These are phyloP conservation scores for Aspergillus pseudotamarii DNA, from an alignment of 2,329 filamentous ascomycete species.

Conservation along the genomic window DNA sequence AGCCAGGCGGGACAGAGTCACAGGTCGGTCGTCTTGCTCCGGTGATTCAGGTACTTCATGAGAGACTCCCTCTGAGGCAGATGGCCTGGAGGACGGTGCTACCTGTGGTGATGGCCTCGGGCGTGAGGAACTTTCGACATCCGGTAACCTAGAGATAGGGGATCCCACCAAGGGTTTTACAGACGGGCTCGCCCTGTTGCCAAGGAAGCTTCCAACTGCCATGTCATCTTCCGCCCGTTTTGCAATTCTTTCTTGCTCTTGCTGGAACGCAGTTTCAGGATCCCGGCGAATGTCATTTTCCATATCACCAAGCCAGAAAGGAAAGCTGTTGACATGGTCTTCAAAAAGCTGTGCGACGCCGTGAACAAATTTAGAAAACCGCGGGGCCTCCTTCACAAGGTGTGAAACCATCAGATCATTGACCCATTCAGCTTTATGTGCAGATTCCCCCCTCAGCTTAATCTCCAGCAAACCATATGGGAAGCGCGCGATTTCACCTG, in stretches of 20 bases:
- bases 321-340: slow-evolving; percentile 92
- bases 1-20: slow-evolving; percentile 62
- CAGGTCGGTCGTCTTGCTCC: slow-evolving; percentile 34
- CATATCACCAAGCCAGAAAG: slow-evolving; percentile 92
- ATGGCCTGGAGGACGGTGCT: slow-evolving; percentile 24
- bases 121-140: slow-evolving; percentile 27
- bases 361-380: slow-evolving; percentile 97
- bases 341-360: slow-evolving; percentile 91
- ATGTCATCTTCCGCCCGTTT: slow-evolving; percentile 83
- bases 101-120: slow-evolving; percentile 29
- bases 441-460: slow-evolving; percentile 65
- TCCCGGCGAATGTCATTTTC: slow-evolving; percentile 94
- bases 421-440: slow-evolving; percentile 79
- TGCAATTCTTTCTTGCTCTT: slow-evolving; percentile 82
- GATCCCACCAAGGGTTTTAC: slow-evolving; percentile 37
- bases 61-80: slow-evolving; percentile 46
- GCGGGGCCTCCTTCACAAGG: slow-evolving; percentile 82
- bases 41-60: slow-evolving; percentile 37
- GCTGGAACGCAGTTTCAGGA: slow-evolving; percentile 84
- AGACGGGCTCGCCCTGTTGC: slow-evolving; percentile 47
- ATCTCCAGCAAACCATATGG: slow-evolving; percentile 91
- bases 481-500: slow-evolving; percentile 88
- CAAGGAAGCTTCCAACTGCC: slow-evolving; percentile 85
- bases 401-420: slow-evolving; percentile 91
- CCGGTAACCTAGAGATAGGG: slow-evolving; percentile 31